These are phyloP conservation scores for Scedosporium boydii DNA, from an alignment of 2,329 filamentous ascomycete genomes.

Conservation along the genomic window DNA sequence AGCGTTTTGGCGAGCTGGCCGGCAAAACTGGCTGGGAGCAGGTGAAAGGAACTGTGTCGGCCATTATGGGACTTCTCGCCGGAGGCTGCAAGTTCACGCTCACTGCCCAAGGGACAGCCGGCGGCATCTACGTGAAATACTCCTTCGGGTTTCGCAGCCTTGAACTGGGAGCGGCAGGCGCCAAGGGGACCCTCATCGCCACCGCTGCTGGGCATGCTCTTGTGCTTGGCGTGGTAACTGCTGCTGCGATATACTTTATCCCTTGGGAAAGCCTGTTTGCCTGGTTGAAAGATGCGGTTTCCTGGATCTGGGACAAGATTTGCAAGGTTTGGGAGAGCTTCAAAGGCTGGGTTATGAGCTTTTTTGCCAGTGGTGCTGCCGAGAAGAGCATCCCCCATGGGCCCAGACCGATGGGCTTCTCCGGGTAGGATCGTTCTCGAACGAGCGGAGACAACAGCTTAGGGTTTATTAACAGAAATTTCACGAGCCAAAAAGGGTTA, in stretches of 20 bases:
- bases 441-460: too few relatives aligned
- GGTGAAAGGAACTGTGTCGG: constrained; percentile 1
- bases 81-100: constrained; percentile 2
- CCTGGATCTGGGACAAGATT: constrained; percentile 6
- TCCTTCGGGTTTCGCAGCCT: constrained; percentile 1
- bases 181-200: neutral
- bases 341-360: neutral
- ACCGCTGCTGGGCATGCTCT: neutral
- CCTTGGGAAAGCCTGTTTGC: constrained; percentile 7
- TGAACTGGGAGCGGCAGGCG: constrained; percentile 4
- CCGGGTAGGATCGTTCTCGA: too few relatives aligned
- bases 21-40: constrained; percentile 4
- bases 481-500: too few relatives aligned
- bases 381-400: too few relatives aligned
- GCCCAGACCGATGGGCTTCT: too few relatives aligned
- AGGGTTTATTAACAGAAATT: too few relatives aligned
- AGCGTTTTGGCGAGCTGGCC: neutral
- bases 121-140: constrained; percentile 6
- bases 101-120: neutral
- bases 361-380: neutral
- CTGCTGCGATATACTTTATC: constrained; percentile 7
- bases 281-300: constrained; percentile 5
- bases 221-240: constrained; percentile 5
- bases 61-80: neutral
- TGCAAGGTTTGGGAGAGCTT: constrained; percentile 4